Evolutionary conservation across 805 yeast species (phyloP).

Genomic region (Barnettozyma sucrosica): DNA sequence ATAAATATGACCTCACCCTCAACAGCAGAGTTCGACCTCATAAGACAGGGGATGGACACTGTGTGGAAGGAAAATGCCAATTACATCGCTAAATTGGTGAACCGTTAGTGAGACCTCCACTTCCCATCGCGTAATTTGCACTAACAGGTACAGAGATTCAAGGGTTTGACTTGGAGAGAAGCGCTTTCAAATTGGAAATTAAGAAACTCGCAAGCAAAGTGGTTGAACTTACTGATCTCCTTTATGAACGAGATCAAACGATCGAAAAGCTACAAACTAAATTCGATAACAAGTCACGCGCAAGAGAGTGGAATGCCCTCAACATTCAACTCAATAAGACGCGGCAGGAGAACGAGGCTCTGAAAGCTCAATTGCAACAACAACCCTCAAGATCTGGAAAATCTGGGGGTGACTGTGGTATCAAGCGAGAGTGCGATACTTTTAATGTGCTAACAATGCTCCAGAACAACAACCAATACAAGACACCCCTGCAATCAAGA

Average conservation of each 20-base stretch:
- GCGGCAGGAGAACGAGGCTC: conserved; percentile 1
- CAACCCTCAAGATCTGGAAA: not conserved
- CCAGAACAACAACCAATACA: not conserved
- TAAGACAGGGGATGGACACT: not conserved
- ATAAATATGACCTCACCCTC: not conserved
- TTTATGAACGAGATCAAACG: not conserved
- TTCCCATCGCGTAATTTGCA: not conserved
- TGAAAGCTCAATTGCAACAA: conserved; percentile 1
- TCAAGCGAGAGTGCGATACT: not conserved
- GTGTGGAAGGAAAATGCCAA: not conserved
- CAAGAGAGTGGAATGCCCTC: conserved; percentile 7
- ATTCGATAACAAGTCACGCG: not conserved
- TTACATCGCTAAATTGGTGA: not conserved
- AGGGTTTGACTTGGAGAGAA: not conserved
- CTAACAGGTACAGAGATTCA: conserved; percentile 2
- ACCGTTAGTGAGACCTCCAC: conserved; percentile 1
- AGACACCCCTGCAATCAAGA: not conserved
- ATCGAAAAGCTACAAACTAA: not conserved
- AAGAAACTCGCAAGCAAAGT: not conserved
- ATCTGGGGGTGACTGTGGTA: not conserved
- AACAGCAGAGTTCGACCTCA: not conserved
- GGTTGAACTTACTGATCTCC: not conserved
- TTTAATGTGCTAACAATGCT: conserved; percentile 6
- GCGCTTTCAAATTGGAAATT: not conserved
- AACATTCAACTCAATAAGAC: conserved; percentile 6